Base-by-base conservation (phyloP, 2,329 filamentous ascomycete genomes). In the Teratosphaeria nubilosa region DNA sequence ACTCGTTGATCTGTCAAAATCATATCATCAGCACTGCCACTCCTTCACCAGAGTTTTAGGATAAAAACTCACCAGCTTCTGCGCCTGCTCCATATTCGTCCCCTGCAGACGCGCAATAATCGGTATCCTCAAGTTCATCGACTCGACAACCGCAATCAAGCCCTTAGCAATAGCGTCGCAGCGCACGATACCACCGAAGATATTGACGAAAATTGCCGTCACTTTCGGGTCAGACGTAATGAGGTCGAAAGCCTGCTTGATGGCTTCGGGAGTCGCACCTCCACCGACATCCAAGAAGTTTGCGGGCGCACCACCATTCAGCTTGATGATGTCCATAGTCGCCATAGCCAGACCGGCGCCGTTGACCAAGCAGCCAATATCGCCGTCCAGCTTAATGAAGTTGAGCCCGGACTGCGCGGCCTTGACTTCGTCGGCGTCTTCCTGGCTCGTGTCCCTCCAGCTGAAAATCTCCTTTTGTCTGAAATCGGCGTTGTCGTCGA, bases 301-400 rank as follows among this genome's bases (percentile, higher is more conserved):
- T 69, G 94, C 94, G 63, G 94, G 94, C 72, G 85, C 81, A 64
- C 94, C 94, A 68, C 94, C 94, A 79, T 97, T 99, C 64, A 99
- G 85, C 86, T 99, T 97, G 84, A 99, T 99, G 77, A 99, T 97
- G 77, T 99, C 94, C 94, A 99, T 99, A 75, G 94, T 99, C 64
- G 94, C 94, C 94, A 99, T 99, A 78, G 94, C 94, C 66, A 99
- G 88, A 80, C 94, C 94, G 70, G 94, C 94, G 75, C 94, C 94
- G 80, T 99, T 99, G 80, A 99, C 94, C 61, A 97, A 83, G 82
- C 94, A 99, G 77, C 94, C 94, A 74, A 99, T 99, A 75, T 99
- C 94, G 74, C 94, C 94, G 73, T 97, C 94, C 62, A 99, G 87
- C 85, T 99, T 99, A 84, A 99, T 99, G 81, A 99, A 99, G 86